Evolutionary conservation across 352 stramenopile genomes (phyloP).

Genomic region (Aphanomyces invadans): DNA sequence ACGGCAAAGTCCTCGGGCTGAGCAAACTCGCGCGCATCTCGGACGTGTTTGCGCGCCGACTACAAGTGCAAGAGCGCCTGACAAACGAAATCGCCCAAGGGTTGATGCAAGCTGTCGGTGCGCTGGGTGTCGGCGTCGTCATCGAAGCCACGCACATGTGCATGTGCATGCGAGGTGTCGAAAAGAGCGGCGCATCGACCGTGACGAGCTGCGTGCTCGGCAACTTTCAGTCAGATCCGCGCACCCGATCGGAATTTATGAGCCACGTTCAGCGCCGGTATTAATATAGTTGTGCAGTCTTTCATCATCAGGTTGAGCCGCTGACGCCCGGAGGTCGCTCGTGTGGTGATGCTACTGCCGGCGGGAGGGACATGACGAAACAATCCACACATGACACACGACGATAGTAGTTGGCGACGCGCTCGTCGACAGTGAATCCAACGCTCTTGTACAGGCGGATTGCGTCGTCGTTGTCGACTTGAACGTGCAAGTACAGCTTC

Average conservation of each 20-base stretch:
- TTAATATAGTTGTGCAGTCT: constrained; percentile 5
- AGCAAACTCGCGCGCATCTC: constrained; percentile 98
- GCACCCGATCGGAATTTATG: constrained; percentile 84
- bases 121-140: constrained; percentile 97
- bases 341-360: not conserved
- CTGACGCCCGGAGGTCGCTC: no score
- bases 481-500: constrained; percentile 55
- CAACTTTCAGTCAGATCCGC: constrained; percentile 93
- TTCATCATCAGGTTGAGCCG: no score
- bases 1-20: constrained; percentile 95
- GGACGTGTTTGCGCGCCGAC: constrained; percentile 93
- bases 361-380: constrained; percentile 43
- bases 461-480: constrained; percentile 73
- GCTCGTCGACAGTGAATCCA: constrained; percentile 60
- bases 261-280: constrained; percentile 74
- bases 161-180: constrained; percentile 99
- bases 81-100: constrained; percentile 98
- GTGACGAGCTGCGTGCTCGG: constrained; percentile 96
- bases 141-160: constrained; percentile 99
- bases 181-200: constrained; percentile 95
- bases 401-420: constrained; percentile 84
- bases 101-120: constrained; percentile 94
- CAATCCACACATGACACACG: constrained; percentile 78
- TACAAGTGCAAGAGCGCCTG: constrained; percentile 99
- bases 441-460: constrained; percentile 69